phyloP scores from a whole-genome alignment of 208 protist genomes.

The Leishmania aethiopica region DNA sequence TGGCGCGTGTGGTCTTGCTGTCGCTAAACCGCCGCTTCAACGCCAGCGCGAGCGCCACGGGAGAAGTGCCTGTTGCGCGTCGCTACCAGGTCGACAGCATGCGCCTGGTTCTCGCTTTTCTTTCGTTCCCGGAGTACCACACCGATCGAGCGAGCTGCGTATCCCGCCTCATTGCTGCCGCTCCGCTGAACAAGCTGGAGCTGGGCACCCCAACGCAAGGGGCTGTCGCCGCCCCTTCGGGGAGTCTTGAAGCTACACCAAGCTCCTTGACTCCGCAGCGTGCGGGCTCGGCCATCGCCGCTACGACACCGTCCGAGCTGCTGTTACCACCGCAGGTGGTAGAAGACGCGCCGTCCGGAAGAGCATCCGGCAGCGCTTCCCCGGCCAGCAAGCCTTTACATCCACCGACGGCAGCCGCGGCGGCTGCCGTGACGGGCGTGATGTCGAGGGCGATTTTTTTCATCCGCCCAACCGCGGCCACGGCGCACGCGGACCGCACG shows the following conservation, averaged over 20 bases:
- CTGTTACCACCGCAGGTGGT: background rate
- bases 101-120: slow-evolving; percentile 53
- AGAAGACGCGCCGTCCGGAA: background rate
- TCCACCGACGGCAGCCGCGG: background rate
- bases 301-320: background rate
- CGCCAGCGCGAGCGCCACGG: background rate
- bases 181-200: background rate
- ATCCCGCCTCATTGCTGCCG: background rate
- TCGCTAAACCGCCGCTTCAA: slow-evolving; percentile 48
- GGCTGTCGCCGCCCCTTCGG: background rate
- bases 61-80: slow-evolving; percentile 7
- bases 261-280: background rate
- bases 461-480: slow-evolving; percentile 34
- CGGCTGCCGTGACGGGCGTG: background rate
- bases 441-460: slow-evolving; percentile 35
- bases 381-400: background rate
- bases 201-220: background rate
- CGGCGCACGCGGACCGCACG: background rate
- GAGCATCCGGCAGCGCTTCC: background rate
- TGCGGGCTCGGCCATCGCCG: background rate
- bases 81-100: slow-evolving; percentile 26
- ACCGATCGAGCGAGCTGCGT: background rate
- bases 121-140: slow-evolving; percentile 45
- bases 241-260: slow-evolving; percentile 1
- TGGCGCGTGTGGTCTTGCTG: slow-evolving; percentile 42